phyloP scores from a whole-genome alignment of 2,329 filamentous ascomycete species.

The Pestalotiopsis sp. region DNA sequence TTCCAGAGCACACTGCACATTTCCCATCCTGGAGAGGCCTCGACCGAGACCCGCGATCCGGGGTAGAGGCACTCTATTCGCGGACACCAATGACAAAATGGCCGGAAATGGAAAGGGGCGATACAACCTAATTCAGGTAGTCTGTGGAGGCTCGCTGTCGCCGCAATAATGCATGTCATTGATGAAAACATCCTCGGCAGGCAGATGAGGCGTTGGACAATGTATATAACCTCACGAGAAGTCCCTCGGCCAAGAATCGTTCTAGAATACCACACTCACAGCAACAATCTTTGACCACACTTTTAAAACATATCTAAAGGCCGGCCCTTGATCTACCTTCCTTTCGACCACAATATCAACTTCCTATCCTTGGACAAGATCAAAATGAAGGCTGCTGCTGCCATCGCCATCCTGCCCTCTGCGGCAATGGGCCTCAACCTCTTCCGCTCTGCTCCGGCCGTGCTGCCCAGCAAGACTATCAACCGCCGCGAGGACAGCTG shows the following conservation, averaged over 20 bases:
- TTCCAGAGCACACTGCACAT: not conserved
- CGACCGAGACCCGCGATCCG: not conserved
- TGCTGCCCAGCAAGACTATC: slow-evolving; percentile 1
- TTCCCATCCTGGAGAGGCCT: not conserved
- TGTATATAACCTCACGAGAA: not conserved
- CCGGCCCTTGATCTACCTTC: not conserved
- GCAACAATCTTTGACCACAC: not conserved
- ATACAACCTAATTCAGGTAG: not conserved
- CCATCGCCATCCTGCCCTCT: slow-evolving; percentile 5
- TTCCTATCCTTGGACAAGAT: not conserved
- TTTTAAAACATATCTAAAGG: not conserved
- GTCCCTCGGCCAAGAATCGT: no score
- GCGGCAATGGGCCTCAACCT: slow-evolving; percentile 2
- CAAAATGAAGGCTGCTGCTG: not conserved
- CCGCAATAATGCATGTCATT: not conserved
- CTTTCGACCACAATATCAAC: not conserved
- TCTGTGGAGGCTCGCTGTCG: not conserved
- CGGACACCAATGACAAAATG: not conserved
- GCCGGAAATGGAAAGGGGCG: not conserved
- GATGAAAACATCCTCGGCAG: not conserved
- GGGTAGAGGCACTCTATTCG: not conserved
- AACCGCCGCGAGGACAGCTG: slow-evolving; percentile 7
- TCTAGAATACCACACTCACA: not conserved
- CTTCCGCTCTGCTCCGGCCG: slow-evolving; percentile 1
- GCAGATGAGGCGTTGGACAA: not conserved